A percentile compares a stretch with the other conserved stretches of the same genome.
These are phyloP conservation scores for Gracilaria domingensis DNA, from an alignment of 23 red algal species.

Conservation along the genomic window DNA sequence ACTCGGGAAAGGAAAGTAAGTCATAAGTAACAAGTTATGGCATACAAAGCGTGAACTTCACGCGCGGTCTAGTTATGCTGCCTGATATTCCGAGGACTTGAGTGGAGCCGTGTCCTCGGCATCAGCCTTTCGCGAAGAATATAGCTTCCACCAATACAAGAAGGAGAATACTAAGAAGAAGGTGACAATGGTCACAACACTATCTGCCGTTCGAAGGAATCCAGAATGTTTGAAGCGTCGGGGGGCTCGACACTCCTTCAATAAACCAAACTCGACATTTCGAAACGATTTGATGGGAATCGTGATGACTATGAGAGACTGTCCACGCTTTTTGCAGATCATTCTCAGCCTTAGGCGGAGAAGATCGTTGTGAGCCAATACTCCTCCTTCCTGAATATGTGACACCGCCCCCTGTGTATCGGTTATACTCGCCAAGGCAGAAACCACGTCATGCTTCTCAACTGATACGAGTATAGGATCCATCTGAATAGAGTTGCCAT, in stretches of 20 bases:
- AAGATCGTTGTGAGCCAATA: constrained; percentile 21
- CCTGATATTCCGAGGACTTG: not conserved
- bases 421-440: not conserved
- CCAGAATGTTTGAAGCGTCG: constrained; percentile 42
- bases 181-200: constrained; percentile 20
- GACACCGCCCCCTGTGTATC: constrained; percentile 11
- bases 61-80: not conserved
- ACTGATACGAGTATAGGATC: constrained; percentile 50
- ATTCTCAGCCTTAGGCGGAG: constrained; percentile 37
- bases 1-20: not conserved
- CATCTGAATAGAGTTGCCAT: constrained; percentile 51
- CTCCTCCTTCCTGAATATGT: constrained; percentile 18
- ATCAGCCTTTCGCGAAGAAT: not conserved
- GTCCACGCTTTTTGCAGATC: constrained; percentile 60
- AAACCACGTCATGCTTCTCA: constrained; percentile 58
- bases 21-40: not conserved
- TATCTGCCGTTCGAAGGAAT: constrained; percentile 60
- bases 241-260: constrained; percentile 63
- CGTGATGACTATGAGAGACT: constrained; percentile 56
- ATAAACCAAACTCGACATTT: constrained; percentile 73
- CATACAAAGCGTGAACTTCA: not conserved
- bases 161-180: constrained; percentile 36
- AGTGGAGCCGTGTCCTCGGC: not conserved
- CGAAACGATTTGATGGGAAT: constrained; percentile 59
- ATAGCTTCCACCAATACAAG: constrained; percentile 53